Percentiles rank a stretch among this genome's conserved stretches.
Conservation (phyloP, 768 basidiomycete genomes). For the Suillus clintonianus region DNA sequence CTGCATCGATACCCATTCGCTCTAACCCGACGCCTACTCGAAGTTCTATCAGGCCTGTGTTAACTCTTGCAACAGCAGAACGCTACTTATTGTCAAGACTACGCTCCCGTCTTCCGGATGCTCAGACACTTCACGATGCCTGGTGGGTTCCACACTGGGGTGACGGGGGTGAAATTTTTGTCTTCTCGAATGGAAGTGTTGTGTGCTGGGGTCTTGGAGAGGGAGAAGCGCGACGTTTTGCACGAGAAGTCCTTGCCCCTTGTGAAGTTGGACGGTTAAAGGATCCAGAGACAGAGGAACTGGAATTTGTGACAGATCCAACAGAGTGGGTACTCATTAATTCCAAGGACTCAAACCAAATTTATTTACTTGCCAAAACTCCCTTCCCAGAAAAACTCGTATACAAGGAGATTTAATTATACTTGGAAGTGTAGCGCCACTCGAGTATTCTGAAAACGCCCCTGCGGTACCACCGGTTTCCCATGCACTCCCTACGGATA, state of each 20-base stretch:
- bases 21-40: conserved; percentile 85
- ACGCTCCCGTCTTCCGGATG: conserved; percentile 54
- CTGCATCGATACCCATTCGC: conserved; percentile 84
- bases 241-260: conserved; percentile 57
- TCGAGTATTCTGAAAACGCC: conserved; percentile 52
- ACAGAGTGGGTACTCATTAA: conserved; percentile 66
- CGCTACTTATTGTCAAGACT: conserved; percentile 72
- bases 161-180: conserved; percentile 78
- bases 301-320: conserved; percentile 92
- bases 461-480: conserved; percentile 48
- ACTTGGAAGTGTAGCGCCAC: conserved; percentile 66
- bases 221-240: conserved; percentile 69
- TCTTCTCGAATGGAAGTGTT: conserved; percentile 86
- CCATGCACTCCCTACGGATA: conserved; percentile 64
- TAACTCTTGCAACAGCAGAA: conserved; percentile 84
- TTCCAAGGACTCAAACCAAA: background rate
- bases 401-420: conserved; percentile 92
- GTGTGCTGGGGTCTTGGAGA: conserved; percentile 90
- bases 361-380: background rate
- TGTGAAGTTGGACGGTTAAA: conserved; percentile 66
- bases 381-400: conserved; percentile 65
- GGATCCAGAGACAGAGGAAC: conserved; percentile 82
- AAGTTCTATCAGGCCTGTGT: conserved; percentile 71
- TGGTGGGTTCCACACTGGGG: conserved; percentile 82
- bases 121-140: conserved; percentile 69